These are phyloP conservation scores for Suillus ampliporus DNA, from an alignment of 768 basidiomycete species.

Conservation along the genomic window DNA sequence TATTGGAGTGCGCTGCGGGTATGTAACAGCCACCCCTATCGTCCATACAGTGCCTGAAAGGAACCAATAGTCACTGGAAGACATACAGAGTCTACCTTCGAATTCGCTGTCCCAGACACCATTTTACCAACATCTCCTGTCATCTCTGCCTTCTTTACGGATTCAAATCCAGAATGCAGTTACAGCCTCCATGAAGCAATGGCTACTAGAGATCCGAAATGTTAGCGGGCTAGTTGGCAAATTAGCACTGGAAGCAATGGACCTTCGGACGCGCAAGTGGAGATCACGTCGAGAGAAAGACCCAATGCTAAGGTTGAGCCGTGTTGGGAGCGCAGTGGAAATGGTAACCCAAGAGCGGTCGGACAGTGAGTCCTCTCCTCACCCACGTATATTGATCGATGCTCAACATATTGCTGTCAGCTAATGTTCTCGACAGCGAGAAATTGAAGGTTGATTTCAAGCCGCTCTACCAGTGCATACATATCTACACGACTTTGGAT, in stretches of 20 bases:
- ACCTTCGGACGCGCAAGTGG: conserved; percentile 82
- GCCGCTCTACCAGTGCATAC: conserved; percentile 95
- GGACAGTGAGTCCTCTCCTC: conserved; percentile 69
- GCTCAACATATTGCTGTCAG: conserved; percentile 45
- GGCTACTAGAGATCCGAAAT: conserved; percentile 94
- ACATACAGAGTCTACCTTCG: conserved; percentile 89
- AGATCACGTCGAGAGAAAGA: conserved; percentile 84
- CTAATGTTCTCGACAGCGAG: conserved; percentile 91
- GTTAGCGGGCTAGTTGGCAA: conserved; percentile 84
- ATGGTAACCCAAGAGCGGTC: conserved; percentile 91
- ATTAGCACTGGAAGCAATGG: conserved; percentile 91
- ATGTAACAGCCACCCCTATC: conserved; percentile 82
- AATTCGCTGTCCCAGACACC: conserved; percentile 91
- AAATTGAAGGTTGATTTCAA: conserved; percentile 90
- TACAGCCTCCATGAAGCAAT: conserved; percentile 93
- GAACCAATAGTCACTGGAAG: conserved; percentile 82
- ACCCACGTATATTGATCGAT: conserved; percentile 5
- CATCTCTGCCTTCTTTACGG: conserved; percentile 89
- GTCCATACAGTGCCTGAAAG: conserved; percentile 81
- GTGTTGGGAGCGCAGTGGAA: conserved; percentile 92
- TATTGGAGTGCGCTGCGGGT: conserved; percentile 98
- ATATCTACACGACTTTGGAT: conserved; percentile 92
- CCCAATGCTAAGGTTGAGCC: conserved; percentile 71
- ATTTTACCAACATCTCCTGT: conserved; percentile 89
- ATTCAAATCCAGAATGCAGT: conserved; percentile 91